These are phyloP conservation scores for Cladosporium sphaerospermum DNA, from an alignment of 2,329 filamentous ascomycete species.

Conservation along the genomic window DNA sequence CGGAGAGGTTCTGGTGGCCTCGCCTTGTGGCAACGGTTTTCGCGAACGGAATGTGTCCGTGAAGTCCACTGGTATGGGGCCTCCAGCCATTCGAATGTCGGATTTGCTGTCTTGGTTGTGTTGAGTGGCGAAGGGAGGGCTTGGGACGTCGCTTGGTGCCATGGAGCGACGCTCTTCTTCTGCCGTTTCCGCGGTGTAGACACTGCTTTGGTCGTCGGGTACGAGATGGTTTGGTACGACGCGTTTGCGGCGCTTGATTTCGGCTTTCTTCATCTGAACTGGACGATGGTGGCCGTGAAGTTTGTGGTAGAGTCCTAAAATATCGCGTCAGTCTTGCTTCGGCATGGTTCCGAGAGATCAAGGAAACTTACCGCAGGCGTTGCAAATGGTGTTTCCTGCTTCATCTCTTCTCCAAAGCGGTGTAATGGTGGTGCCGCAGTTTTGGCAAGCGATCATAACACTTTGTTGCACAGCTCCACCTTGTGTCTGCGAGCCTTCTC, in stretches of 20 bases:
- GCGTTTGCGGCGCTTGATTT: constrained; percentile 92
- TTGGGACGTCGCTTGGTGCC: not conserved
- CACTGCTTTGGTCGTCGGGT: constrained; percentile 23
- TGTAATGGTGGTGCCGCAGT: constrained; percentile 93
- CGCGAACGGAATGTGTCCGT: constrained; percentile 25
- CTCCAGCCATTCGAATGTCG: constrained; percentile 9
- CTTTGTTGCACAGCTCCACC: constrained; percentile 32
- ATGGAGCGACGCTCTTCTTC: constrained; percentile 9
- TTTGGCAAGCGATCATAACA: constrained; percentile 87
- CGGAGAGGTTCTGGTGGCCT: constrained; percentile 17
- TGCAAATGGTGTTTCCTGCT: constrained; percentile 93
- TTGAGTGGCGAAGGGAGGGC: constrained; percentile 6
- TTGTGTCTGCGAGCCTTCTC: constrained; percentile 7
- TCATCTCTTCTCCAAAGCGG: constrained; percentile 94
- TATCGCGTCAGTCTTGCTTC: constrained; percentile 14
- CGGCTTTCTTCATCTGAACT: constrained; percentile 97
- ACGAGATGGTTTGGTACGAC: constrained; percentile 71
- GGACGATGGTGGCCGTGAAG: constrained; percentile 89
- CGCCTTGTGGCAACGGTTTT: not conserved
- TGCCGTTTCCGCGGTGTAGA: constrained; percentile 2
- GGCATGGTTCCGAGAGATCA: not conserved
- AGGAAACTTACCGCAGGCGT: constrained; percentile 79
- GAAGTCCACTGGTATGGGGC: constrained; percentile 33
- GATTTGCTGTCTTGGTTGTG: constrained; percentile 4
- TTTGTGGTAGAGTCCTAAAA: constrained; percentile 83